phyloP scores from a whole-genome alignment of 1,284 basidiomycete genomes.

The Melanopsichium pennsylvanicum region DNA sequence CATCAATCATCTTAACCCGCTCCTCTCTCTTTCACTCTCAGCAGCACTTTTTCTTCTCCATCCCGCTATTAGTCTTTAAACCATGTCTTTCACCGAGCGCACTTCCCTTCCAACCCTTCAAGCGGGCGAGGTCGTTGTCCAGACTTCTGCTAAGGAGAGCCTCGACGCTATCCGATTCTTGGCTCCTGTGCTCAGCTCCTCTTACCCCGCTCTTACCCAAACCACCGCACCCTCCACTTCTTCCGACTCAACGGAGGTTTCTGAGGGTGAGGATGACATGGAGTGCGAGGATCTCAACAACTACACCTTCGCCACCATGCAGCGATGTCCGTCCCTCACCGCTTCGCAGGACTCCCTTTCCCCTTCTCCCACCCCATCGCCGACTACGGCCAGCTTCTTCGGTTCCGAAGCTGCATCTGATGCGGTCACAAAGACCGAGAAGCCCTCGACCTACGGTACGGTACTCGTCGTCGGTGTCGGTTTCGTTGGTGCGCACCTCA shows the following conservation, averaged over 20 bases:
- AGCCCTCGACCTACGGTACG: slow-evolving; percentile 14
- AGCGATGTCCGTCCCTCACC: slow-evolving; percentile 29
- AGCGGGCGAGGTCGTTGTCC: slow-evolving; percentile 12
- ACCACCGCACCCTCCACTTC: not conserved
- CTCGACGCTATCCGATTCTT: slow-evolving; percentile 14
- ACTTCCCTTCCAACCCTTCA: slow-evolving; percentile 12
- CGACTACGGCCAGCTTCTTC: slow-evolving; percentile 14
- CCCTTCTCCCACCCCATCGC: slow-evolving; percentile 20
- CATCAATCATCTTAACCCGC: not conserved
- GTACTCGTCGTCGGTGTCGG: slow-evolving; percentile 35
- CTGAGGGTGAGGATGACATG: slow-evolving; percentile 18
- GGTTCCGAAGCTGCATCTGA: not conserved
- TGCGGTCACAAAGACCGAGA: slow-evolving; percentile 1
- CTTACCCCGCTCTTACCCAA: slow-evolving; percentile 1
- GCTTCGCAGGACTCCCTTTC: slow-evolving; percentile 24
- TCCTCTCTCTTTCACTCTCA: not conserved
- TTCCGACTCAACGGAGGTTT: not conserved
- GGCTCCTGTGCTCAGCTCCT: slow-evolving; percentile 7
- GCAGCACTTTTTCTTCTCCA: not conserved
- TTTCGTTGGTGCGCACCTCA: slow-evolving; percentile 30
- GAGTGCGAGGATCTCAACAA: slow-evolving; percentile 9
- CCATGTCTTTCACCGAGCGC: slow-evolving; percentile 14
- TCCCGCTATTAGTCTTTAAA: not conserved
- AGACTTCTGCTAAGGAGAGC: slow-evolving; percentile 9
- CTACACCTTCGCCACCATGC: slow-evolving; percentile 14